Percentiles rank a stretch among this genome's conserved stretches.
These are phyloP conservation scores for Gossypium schwendimanii DNA, from an alignment of 441 rosid genomes.

Conservation along the genomic window DNA sequence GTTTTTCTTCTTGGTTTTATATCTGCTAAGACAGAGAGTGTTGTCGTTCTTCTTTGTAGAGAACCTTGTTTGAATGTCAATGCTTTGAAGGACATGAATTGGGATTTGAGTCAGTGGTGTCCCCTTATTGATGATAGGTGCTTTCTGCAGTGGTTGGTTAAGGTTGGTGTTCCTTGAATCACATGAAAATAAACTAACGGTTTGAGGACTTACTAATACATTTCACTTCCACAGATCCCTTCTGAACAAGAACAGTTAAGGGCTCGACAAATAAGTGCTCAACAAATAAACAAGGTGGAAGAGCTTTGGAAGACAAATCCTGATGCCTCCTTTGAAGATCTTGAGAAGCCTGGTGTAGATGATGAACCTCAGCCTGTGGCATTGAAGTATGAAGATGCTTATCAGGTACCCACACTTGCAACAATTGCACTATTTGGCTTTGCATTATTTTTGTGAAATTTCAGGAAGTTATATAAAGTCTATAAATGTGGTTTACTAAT, in stretches of 20 bases:
- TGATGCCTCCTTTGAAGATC: constrained; percentile 97
- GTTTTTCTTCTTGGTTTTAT: constrained; percentile 97
- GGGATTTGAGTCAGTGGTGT: constrained; percentile 99
- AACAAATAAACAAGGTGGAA: constrained; percentile 96
- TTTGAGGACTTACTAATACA: constrained; percentile 19
- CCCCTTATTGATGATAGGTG: constrained; percentile 98
- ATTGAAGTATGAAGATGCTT: constrained; percentile 96
- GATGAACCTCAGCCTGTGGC: constrained; percentile 97
- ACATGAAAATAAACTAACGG: not conserved
- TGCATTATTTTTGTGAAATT: not conserved
- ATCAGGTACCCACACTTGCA: constrained; percentile 54
- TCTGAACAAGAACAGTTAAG: constrained; percentile 98
- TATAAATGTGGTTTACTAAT: constrained; percentile 12
- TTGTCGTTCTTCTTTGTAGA: constrained; percentile 95
- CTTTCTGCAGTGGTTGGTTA: constrained; percentile 96
- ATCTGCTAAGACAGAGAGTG: constrained; percentile 97
- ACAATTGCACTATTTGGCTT: constrained; percentile 9
- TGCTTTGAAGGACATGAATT: constrained; percentile 98
- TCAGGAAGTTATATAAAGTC: not conserved
- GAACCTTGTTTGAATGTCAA: constrained; percentile 96
- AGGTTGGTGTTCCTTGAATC: constrained; percentile 47
- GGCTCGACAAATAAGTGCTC: constrained; percentile 99
- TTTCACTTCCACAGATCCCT: constrained; percentile 56
- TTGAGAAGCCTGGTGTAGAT: constrained; percentile 98
- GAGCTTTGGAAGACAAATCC: constrained; percentile 98